A percentile compares a stretch with the other conserved stretches of the same genome.
Evolutionary conservation across 2,329 filamentous ascomycete species (phyloP).

Genomic region (Colletotrichum liriopes): DNA sequence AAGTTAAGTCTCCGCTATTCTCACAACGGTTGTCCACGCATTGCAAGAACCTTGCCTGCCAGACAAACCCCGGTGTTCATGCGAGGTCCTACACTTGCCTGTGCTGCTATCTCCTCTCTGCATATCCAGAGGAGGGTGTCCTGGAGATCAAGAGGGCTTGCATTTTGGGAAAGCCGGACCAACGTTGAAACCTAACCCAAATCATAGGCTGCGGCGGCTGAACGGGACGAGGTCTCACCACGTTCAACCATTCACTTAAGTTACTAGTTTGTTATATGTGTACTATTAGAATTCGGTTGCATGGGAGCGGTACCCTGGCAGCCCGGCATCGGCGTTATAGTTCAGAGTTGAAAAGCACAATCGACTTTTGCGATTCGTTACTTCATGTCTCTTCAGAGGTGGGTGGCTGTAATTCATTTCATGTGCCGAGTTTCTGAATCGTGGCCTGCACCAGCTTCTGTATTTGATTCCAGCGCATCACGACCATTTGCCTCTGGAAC

Average conservation of each 20-base stretch:
- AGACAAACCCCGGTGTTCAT: neutral
- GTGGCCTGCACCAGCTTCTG: conserved; percentile 54
- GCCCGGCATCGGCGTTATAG: conserved; percentile 34
- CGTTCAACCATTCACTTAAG: neutral
- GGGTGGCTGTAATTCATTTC: neutral
- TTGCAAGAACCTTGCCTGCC: neutral
- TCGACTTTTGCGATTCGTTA: neutral
- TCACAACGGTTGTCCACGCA: neutral
- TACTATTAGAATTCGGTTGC: conserved; percentile 39
- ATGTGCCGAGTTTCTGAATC: conserved; percentile 48
- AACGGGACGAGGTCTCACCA: neutral
- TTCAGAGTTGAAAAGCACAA: conserved; percentile 26
- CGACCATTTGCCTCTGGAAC: conserved; percentile 57
- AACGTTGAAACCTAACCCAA: neutral
- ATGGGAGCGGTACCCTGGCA: conserved; percentile 2
- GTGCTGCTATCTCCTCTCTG: neutral
- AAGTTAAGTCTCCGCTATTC: neutral
- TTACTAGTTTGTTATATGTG: conserved; percentile 21
- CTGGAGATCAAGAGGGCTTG: neutral
- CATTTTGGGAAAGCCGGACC: neutral
- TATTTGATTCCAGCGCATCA: conserved; percentile 61
- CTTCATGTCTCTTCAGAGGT: conserved; percentile 1
- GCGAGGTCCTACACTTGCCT: neutral
- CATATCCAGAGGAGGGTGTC: neutral
- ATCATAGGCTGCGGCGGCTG: neutral